Evolutionary conservation across 2,329 filamentous ascomycete species (phyloP).

Genomic region (Aspergillus novofumigatus): DNA sequence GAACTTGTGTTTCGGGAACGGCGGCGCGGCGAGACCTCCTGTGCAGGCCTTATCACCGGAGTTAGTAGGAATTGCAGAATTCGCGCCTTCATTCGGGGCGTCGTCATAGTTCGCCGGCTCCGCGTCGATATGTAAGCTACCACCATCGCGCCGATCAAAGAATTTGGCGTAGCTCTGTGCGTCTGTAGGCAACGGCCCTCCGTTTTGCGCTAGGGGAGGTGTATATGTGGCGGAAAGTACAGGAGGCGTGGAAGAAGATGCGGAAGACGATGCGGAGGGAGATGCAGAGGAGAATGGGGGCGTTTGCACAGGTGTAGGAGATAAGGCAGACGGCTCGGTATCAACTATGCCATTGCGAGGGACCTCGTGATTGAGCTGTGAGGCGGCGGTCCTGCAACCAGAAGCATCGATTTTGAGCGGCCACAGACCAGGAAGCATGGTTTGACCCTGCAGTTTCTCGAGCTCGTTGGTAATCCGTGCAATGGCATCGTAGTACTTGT

Average conservation of each 20-base stretch:
- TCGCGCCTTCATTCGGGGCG: not conserved
- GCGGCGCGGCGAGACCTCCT: conserved; percentile 36
- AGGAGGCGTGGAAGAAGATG: not conserved
- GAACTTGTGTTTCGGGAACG: conserved; percentile 35
- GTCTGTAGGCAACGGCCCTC: conserved; percentile 17
- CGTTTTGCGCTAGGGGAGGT: conserved; percentile 5
- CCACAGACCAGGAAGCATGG: conserved; percentile 73
- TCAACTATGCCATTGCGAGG: conserved; percentile 5
- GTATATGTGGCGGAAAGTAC: not conserved
- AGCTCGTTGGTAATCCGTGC: conserved; percentile 80
- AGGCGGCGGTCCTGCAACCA: conserved; percentile 59
- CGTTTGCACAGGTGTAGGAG: not conserved
- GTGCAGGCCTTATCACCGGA: conserved; percentile 30
- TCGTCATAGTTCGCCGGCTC: conserved; percentile 26
- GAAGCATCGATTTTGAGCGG: conserved; percentile 72
- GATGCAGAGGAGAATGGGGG: not conserved
- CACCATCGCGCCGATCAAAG: conserved; percentile 16
- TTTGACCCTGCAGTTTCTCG: conserved; percentile 67
- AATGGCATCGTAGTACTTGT: conserved; percentile 86
- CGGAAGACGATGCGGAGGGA: conserved; percentile 1
- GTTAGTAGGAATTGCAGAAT: conserved; percentile 1
- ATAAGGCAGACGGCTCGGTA: conserved; percentile 1
- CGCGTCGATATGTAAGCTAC: conserved; percentile 22
- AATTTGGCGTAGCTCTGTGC: conserved; percentile 22
- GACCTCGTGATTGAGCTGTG: conserved; percentile 12